These are phyloP conservation scores for Lachnellula occidentalis DNA, from an alignment of 2,329 filamentous ascomycete species.

Conservation along the genomic window DNA sequence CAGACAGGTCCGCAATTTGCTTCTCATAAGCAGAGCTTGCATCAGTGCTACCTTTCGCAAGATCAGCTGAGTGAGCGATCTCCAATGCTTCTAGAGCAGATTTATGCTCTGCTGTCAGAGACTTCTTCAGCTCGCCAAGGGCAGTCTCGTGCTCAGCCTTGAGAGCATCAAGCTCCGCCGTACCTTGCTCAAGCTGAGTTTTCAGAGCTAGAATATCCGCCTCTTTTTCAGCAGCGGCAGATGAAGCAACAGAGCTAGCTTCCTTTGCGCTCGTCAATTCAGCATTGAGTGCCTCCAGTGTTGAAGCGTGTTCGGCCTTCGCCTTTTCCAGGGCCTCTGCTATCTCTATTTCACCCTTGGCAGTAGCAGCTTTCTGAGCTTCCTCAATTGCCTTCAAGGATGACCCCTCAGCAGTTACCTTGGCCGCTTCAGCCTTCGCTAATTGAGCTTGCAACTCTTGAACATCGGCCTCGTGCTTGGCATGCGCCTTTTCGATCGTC, in stretches of 20 bases:
- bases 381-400: constrained; percentile 28
- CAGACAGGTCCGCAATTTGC: constrained; percentile 45
- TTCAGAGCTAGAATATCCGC: constrained; percentile 29
- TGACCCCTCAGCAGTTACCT: constrained; percentile 20
- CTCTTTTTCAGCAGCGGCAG: constrained; percentile 33
- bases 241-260: constrained; percentile 31
- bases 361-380: constrained; percentile 23
- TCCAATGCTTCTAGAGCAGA: constrained; percentile 46
- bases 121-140: constrained; percentile 45
- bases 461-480: constrained; percentile 24
- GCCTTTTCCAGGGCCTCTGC: constrained; percentile 46
- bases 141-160: constrained; percentile 33
- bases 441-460: constrained; percentile 26
- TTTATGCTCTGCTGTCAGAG: constrained; percentile 46
- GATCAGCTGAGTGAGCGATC: constrained; percentile 45
- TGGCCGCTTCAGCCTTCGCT: constrained; percentile 22
- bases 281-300: constrained; percentile 24
- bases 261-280: constrained; percentile 47
- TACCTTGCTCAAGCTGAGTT: constrained; percentile 37
- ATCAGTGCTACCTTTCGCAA: constrained; percentile 42
- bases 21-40: constrained; percentile 42
- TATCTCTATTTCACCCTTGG: constrained; percentile 31
- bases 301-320: constrained; percentile 35
- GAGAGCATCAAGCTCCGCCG: constrained; percentile 24
- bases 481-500: constrained; percentile 37